These are phyloP conservation scores for Colletotrichum salicis DNA, from an alignment of 2,329 filamentous ascomycete genomes.

Conservation along the genomic window DNA sequence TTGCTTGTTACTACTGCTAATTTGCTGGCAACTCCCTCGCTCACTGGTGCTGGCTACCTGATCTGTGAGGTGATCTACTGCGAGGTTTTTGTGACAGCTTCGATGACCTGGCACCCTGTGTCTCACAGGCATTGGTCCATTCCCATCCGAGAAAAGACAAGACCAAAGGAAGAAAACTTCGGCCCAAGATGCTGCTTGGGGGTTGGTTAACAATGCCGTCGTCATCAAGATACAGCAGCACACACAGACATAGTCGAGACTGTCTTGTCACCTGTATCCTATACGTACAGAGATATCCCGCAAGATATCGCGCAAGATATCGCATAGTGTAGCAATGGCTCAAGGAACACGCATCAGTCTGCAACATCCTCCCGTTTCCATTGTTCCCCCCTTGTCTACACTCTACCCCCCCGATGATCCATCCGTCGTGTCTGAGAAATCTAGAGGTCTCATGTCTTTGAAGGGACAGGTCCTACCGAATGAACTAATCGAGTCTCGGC, in stretches of 20 bases:
- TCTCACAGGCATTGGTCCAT: constrained; percentile 26
- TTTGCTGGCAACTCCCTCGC: not conserved
- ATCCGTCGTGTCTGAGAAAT: not conserved
- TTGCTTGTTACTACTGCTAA: not conserved
- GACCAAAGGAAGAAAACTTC: not conserved
- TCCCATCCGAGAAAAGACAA: not conserved
- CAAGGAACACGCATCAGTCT: not conserved
- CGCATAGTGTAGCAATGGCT: not conserved
- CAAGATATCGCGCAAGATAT: not conserved
- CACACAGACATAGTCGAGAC: too few relatives aligned
- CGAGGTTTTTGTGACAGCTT: constrained; percentile 7
- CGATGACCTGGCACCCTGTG: constrained; percentile 28
- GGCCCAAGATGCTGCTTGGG: not conserved
- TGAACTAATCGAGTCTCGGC: not conserved
- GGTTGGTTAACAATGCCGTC: not conserved
- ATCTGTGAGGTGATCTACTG: too few relatives aligned
- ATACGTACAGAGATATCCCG: not conserved
- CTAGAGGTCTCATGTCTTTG: not conserved
- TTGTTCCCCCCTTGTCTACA: not conserved
- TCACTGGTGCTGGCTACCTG: not conserved
- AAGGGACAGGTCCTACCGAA: not conserved
- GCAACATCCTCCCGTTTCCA: not conserved
- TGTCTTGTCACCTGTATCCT: not conserved
- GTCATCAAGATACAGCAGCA: not conserved
- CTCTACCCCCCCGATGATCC: not conserved